Base-by-base conservation (phyloP, 2,329 filamentous ascomycete genomes). In the Thielaviopsis populi region DNA sequence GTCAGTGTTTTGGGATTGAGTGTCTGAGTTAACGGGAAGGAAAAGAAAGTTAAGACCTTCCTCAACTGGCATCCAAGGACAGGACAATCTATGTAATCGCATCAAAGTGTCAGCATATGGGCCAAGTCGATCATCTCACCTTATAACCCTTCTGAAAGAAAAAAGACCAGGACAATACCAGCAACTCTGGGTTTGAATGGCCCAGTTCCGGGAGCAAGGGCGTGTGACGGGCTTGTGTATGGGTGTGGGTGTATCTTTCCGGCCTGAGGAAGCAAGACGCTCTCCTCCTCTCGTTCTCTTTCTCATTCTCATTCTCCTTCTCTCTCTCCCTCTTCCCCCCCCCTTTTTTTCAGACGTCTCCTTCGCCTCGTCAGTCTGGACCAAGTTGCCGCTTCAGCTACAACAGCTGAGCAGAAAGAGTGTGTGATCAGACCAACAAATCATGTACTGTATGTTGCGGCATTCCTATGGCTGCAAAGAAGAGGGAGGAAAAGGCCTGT, bases 401-500 rank as follows among this genome's bases (percentile, higher is more conserved):
- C 24, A 56, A 56, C 24, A 56, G 53, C 53, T 27, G 53, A 56
- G 24, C 53, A 37, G 53, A n/a, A n/a, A n/a, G 15, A 56, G 53
- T 37, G 53, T 56, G 53, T 37, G 53, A 56, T 56, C 53, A 56
- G 30, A 56, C 37, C 53, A 56, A 56, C 53, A 56, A 56, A 56
- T 56, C 53, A 56, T 56, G 17, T 30, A 17, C 53, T 33, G 15
- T 37, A 17, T 24, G 46, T 15, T 33, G 24, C 27, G 7, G 27
- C 15, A 56, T 56, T 56, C 53, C 53, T 33, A n/a, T 56, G 53
- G 53, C 53, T 56, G 53, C 30, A 46, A 46, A 46, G 53, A 56
- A 56, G 22, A 54, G 15, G 53, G 22, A 54, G 15, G 53, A n/a
- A 56, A 50, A 27, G 13, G 53, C 24, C 53, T 56, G 53, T 56